Evolutionary conservation across 2,329 filamentous ascomycete genomes (phyloP).

Genomic region (Tolypocladium inflatum): DNA sequence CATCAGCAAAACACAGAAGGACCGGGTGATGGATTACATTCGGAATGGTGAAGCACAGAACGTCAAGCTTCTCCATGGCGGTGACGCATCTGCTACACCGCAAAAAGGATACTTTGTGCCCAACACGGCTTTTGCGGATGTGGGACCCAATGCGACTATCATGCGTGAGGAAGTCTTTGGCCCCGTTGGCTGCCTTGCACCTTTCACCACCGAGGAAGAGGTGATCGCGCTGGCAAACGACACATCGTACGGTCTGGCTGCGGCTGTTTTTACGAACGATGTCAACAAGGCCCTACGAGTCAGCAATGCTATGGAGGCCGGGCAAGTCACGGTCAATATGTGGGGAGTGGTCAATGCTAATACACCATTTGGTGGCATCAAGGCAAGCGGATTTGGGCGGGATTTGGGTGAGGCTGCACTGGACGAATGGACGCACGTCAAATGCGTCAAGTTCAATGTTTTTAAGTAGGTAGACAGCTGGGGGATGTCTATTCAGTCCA

Average conservation of each 20-base stretch:
- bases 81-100: slow-evolving; percentile 21
- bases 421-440: slow-evolving; percentile 18
- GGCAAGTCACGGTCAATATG: slow-evolving; percentile 55
- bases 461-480: too few species aligned
- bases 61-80: slow-evolving; percentile 55
- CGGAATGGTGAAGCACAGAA: slow-evolving; percentile 66
- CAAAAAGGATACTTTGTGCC: slow-evolving; percentile 1
- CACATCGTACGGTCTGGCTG: slow-evolving; percentile 25
- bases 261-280: slow-evolving; percentile 18
- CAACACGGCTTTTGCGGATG: slow-evolving; percentile 20
- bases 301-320: slow-evolving; percentile 46
- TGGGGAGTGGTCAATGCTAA: slow-evolving; percentile 15
- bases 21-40: slow-evolving; percentile 5
- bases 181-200: slow-evolving; percentile 28
- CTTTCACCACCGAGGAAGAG: slow-evolving; percentile 40
- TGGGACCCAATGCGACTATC: slow-evolving; percentile 9
- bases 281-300: slow-evolving; percentile 27
- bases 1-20: slow-evolving; percentile 54
- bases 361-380: slow-evolving; percentile 23
- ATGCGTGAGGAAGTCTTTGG: slow-evolving; percentile 16
- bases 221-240: slow-evolving; percentile 39
- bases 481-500: too few species aligned
- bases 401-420: slow-evolving; percentile 21
- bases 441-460: slow-evolving; percentile 13
- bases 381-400: slow-evolving; percentile 20